Evolutionary conservation across 2,329 filamentous ascomycete species (phyloP).

Genomic region (Coniella lustricola): DNA sequence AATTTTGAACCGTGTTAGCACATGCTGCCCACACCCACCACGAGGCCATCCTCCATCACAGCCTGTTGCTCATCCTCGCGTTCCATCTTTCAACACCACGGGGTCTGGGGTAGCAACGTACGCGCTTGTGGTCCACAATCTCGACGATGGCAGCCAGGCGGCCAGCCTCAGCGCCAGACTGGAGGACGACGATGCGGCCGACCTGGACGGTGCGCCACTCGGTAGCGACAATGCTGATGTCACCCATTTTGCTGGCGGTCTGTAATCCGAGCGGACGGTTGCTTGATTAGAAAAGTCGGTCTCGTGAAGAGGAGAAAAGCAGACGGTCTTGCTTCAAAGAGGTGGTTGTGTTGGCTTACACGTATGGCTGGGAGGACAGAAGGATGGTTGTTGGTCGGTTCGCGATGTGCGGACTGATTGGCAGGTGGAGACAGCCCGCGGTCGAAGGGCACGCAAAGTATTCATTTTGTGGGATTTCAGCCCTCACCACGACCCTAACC

Average conservation of each 20-base stretch:
- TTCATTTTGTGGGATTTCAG: constrained; percentile 2
- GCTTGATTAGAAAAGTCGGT: constrained; percentile 20
- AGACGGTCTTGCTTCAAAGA: neutral
- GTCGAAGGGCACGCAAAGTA: too few species aligned
- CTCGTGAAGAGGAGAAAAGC: neutral
- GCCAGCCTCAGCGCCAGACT: constrained; percentile 72
- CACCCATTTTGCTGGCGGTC: constrained; percentile 68
- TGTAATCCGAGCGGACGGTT: constrained; percentile 27
- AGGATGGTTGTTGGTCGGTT: constrained; percentile 6
- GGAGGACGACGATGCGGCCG: constrained; percentile 92
- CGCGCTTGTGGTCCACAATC: constrained; percentile 99
- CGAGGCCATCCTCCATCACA: neutral
- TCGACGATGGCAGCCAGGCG: constrained; percentile 92
- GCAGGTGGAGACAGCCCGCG: too few species aligned
- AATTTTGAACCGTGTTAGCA: constrained; percentile 22
- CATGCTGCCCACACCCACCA: constrained; percentile 16
- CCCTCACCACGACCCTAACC: too few species aligned
- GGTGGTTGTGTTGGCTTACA: constrained; percentile 3
- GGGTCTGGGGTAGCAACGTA: constrained; percentile 52
- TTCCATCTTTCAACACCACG: constrained; percentile 8
- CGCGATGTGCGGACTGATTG: constrained; percentile 1
- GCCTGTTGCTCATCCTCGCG: too few species aligned
- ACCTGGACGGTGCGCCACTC: constrained; percentile 97
- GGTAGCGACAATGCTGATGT: constrained; percentile 73
- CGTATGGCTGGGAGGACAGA: constrained; percentile 2